phyloP scores from a whole-genome alignment of 2,329 filamentous ascomycete species.

The Tolypocladium tundrense region DNA sequence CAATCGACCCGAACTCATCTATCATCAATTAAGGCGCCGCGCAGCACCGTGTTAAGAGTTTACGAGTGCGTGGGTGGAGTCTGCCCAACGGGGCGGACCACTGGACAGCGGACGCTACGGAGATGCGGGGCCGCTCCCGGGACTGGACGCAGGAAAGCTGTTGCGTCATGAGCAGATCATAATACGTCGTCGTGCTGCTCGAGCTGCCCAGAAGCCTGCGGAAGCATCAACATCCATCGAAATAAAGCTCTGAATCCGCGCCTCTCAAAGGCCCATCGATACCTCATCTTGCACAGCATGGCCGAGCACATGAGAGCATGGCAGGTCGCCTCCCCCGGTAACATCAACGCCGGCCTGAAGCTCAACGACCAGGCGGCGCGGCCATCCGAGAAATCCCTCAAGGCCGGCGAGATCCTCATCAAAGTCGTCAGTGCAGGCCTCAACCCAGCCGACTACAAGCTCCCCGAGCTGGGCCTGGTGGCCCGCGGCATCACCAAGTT shows the following conservation, averaged over 20 bases:
- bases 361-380: conserved; percentile 7
- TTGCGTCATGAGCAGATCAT: background rate
- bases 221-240: background rate
- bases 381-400: conserved; percentile 5
- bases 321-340: conserved; percentile 15
- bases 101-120: background rate
- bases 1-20: too few species aligned
- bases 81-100: background rate
- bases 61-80: background rate
- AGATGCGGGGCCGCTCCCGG: background rate
- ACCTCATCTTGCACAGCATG: conserved; percentile 2
- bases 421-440: conserved; percentile 30
- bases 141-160: too few species aligned
- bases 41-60: too few species aligned
- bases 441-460: conserved; percentile 42
- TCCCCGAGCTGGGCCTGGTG: conserved; percentile 28
- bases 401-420: conserved; percentile 28
- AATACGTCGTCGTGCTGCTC: background rate
- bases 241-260: background rate
- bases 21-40: too few species aligned
- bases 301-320: conserved; percentile 17
- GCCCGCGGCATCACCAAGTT: conserved; percentile 18
- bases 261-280: background rate
- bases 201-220: background rate
- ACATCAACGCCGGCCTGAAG: conserved; percentile 11